These are phyloP conservation scores for Crepidotus sp. DNA, from an alignment of 1,284 basidiomycete genomes.

Conservation along the genomic window DNA sequence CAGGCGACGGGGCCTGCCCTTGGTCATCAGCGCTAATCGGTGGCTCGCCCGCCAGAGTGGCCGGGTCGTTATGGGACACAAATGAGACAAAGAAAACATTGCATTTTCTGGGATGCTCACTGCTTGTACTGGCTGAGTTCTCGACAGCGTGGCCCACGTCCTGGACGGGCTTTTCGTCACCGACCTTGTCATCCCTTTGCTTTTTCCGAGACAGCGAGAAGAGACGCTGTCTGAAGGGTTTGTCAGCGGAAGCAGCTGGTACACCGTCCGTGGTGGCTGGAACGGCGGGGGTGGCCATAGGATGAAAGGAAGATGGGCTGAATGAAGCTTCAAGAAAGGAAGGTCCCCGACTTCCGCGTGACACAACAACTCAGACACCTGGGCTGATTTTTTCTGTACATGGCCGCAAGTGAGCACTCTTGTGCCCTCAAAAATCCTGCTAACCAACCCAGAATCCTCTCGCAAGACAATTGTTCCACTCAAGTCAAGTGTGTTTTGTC, in stretches of 20 bases:
- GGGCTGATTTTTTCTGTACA: neutral
- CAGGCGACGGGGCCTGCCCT: constrained; percentile 21
- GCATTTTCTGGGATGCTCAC: constrained; percentile 16
- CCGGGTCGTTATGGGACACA: constrained; percentile 10
- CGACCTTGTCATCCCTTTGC: constrained; percentile 7
- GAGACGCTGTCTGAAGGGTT: constrained; percentile 16
- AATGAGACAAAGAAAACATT: neutral
- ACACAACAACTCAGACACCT: neutral
- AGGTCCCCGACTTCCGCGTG: no score
- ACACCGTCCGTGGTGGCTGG: constrained; percentile 7
- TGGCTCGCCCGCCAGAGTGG: constrained; percentile 19
- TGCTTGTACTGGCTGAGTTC: constrained; percentile 22
- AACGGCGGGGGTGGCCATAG: constrained; percentile 6
- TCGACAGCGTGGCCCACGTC: constrained; percentile 18
- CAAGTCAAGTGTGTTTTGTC: constrained; percentile 40
- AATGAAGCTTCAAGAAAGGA: constrained; percentile 2
- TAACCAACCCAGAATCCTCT: constrained; percentile 17
- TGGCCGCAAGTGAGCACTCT: constrained; percentile 16
- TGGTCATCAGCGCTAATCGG: constrained; percentile 17
- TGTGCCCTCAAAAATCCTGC: neutral
- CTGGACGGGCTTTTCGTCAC: constrained; percentile 9
- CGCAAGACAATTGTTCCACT: constrained; percentile 40
- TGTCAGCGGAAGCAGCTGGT: constrained; percentile 7
- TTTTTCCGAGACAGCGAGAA: constrained; percentile 17
- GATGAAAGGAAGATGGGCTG: constrained; percentile 3